Percentiles rank a stretch among this genome's conserved stretches.
These are phyloP conservation scores for Solanum clarkiae DNA, from an alignment of 257 asterid species.

Conservation along the genomic window DNA sequence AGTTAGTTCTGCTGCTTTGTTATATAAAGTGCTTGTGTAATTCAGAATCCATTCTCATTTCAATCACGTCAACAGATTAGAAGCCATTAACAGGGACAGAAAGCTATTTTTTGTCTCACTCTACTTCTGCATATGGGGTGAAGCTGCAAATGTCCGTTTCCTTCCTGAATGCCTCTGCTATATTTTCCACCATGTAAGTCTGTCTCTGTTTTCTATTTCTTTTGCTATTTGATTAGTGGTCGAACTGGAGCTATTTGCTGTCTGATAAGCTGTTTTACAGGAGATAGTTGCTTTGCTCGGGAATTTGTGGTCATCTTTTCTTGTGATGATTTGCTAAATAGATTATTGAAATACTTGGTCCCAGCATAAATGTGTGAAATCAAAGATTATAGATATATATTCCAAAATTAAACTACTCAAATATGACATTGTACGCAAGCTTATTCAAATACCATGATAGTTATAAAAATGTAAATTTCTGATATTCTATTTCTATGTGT, in stretches of 20 bases:
- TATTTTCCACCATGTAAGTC: slow-evolving; percentile 83
- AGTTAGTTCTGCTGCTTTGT: slow-evolving; percentile 33
- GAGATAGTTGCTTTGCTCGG: not conserved
- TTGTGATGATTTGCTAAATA: not conserved
- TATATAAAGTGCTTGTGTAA: not conserved
- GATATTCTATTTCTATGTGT: not conserved
- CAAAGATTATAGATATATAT: not conserved
- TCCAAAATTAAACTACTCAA: not conserved
- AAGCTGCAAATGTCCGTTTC: slow-evolving; percentile 95
- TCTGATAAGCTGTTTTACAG: not conserved
- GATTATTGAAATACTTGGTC: not conserved
- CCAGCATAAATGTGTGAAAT: not conserved
- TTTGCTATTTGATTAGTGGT: not conserved
- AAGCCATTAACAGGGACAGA: slow-evolving; percentile 87
- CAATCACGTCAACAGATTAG: slow-evolving; percentile 43
- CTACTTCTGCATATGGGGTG: slow-evolving; percentile 96
- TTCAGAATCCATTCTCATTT: slow-evolving; percentile 9
- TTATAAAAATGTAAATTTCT: not conserved
- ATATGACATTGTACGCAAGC: not conserved
- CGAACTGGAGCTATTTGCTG: not conserved
- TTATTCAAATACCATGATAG: not conserved
- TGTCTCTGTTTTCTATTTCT: not conserved
- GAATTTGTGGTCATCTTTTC: not conserved
- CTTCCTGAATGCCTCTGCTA: slow-evolving; percentile 98
- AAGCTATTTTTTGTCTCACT: slow-evolving; percentile 74